Evolutionary conservation across 2,329 filamentous ascomycete genomes (phyloP).

Genomic region (Fusarium floridanum): DNA sequence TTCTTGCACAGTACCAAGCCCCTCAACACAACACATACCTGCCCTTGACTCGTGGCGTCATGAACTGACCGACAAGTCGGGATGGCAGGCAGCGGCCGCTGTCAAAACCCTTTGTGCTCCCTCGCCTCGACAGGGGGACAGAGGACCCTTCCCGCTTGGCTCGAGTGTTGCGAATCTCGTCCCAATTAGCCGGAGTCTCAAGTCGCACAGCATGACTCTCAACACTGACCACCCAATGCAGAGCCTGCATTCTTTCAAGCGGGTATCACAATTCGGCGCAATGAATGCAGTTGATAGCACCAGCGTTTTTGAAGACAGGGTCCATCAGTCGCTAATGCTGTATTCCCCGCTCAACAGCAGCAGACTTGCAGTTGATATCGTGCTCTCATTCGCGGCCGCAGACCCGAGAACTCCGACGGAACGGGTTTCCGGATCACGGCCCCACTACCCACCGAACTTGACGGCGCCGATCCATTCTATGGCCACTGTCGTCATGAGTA

Average conservation of each 20-base stretch:
- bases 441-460: background rate
- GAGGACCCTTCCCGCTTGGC: conserved; percentile 3
- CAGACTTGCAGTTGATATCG: background rate
- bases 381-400: background rate
- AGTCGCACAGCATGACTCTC: background rate
- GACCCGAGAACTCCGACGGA: conserved; percentile 1
- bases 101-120: conserved; percentile 7
- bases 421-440: background rate
- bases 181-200: conserved; percentile 1
- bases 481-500: background rate
- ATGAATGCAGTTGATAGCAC: conserved; percentile 1
- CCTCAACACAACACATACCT: conserved; percentile 26
- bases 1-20: background rate
- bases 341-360: background rate
- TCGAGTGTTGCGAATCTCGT: background rate
- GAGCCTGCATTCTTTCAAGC: background rate
- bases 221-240: background rate
- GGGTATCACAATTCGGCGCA: background rate
- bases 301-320: background rate
- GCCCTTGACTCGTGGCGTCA: conserved; percentile 4
- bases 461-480: background rate
- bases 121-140: conserved; percentile 1
- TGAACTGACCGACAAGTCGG: conserved; percentile 5
- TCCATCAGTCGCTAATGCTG: background rate
- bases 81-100: conserved; percentile 12